Percentiles rank a stretch among this genome's conserved stretches.
These are phyloP conservation scores for Clitopilus hobsonii DNA, from an alignment of 768 basidiomycete species.

Conservation along the genomic window DNA sequence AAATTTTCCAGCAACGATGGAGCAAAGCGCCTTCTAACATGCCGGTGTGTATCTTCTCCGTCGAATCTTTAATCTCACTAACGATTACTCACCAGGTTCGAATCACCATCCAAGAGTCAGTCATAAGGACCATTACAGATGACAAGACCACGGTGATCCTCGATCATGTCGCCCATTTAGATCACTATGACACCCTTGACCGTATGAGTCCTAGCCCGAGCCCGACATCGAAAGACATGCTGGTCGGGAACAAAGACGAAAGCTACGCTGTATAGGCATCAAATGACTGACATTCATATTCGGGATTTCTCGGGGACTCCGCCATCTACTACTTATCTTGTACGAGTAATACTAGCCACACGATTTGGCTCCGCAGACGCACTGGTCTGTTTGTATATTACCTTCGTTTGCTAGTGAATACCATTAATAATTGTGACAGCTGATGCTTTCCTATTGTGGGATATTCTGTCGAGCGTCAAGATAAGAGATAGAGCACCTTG, in stretches of 20 bases:
- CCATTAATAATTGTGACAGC: neutral
- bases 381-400: neutral
- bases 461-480: neutral
- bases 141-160: neutral
- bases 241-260: neutral
- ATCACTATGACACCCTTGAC: neutral
- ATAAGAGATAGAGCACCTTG: neutral
- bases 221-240: neutral
- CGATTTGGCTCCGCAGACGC: neutral
- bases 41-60: too few species aligned
- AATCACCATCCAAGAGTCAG: neutral
- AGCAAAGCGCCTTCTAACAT: neutral
- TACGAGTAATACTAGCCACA: neutral
- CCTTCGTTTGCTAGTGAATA: neutral
- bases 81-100: neutral
- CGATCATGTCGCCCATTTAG: neutral
- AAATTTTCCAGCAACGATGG: neutral
- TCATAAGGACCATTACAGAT: neutral
- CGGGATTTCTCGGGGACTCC: neutral
- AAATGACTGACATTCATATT: neutral
- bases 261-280: neutral
- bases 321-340: neutral
- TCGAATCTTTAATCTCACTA: too few species aligned
- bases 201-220: neutral
- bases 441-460: neutral